A percentile compares a stretch with the other conserved stretches of the same genome.
These are phyloP conservation scores for Pestalotiopsis fici DNA, from an alignment of 2,329 filamentous ascomycete genomes.

Conservation along the genomic window DNA sequence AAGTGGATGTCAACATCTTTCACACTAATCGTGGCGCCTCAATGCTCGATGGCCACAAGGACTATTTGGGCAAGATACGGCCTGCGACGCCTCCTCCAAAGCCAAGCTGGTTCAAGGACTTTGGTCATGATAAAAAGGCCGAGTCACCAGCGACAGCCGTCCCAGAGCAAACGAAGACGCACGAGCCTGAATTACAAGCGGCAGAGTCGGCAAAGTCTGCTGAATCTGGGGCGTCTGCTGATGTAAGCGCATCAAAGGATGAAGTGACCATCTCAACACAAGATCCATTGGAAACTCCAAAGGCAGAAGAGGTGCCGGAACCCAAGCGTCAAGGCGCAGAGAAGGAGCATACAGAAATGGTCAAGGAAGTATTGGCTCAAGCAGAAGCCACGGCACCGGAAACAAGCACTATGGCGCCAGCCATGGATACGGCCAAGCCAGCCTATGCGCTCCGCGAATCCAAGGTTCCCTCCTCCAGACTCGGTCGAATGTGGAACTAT, in stretches of 20 bases:
- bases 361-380: constrained; percentile 22
- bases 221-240: background rate
- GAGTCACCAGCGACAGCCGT: background rate
- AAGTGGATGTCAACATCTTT: constrained; percentile 49
- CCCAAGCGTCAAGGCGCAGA: constrained; percentile 14
- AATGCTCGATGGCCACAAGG: constrained; percentile 36
- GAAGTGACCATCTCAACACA: background rate
- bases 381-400: constrained; percentile 17
- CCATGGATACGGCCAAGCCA: constrained; percentile 19
- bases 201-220: background rate
- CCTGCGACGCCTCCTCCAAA: constrained; percentile 19
- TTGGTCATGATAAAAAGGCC: constrained; percentile 25
- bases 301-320: background rate
- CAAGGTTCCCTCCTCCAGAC: constrained; percentile 81
- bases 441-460: constrained; percentile 81
- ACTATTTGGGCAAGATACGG: constrained; percentile 16
- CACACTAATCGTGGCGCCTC: constrained; percentile 46
- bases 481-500: constrained; percentile 93
- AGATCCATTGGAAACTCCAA: background rate
- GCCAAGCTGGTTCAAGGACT: constrained; percentile 35
- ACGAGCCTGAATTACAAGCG: background rate
- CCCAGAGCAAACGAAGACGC: background rate
- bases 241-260: background rate
- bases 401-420: constrained; percentile 11
- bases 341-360: constrained; percentile 22